Evolutionary conservation across 129 eudicot species (phyloP), one percentile per base, ranked within the genome.

Genomic region (Tanacetum coccineum): DNA sequence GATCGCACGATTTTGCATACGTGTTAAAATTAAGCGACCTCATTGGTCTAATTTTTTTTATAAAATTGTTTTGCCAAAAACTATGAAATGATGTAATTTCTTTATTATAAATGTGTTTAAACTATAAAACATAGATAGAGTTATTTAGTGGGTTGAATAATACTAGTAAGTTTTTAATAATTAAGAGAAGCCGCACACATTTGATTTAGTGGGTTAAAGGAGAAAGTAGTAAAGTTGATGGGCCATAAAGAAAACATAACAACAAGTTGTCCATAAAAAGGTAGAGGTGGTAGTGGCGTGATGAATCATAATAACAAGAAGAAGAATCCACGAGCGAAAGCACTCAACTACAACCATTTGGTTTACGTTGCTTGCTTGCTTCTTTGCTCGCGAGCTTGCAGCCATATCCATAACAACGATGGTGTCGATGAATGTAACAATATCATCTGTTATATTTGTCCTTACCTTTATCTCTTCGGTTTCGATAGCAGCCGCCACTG

Each of bases 281-380:
- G 76, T 50, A 14, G 70, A 72, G 63, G 70, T 72, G 63, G 67
- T 66, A 66, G 60, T 45, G 64, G 55, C 22, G 25, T 36, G 9
- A 39, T 48, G 78, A 57, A 39, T 32, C 21, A 22, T 48, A 20
- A 54, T 22, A 49, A 36, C 18, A 42, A 2, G 14, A 48, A 26
- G 51, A 56, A 56, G 25, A 22, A 22, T 22, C 25, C 25, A n/a
- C 51, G 17, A 36, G 8, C 67, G 45, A 51, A 52, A 11, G 49
- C 50, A 44, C 25, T 66, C 25, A 26, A 10, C 8, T 2, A 9
- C 61, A 48, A 54, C 64, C 56, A 21, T 49, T 48, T 45, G 18
- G 59, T 30, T 66, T 57, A 28, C 71, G 71, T 73, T 65, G 66
- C 50, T 71, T 61, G 70, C 78, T 66, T 21, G 65, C 77, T 74